Percentiles rank a stretch among this genome's conserved stretches.
phyloP scores from a whole-genome alignment of 495 filamentous ascomycete genomes.

The Amphirosellinia nigrospora region DNA sequence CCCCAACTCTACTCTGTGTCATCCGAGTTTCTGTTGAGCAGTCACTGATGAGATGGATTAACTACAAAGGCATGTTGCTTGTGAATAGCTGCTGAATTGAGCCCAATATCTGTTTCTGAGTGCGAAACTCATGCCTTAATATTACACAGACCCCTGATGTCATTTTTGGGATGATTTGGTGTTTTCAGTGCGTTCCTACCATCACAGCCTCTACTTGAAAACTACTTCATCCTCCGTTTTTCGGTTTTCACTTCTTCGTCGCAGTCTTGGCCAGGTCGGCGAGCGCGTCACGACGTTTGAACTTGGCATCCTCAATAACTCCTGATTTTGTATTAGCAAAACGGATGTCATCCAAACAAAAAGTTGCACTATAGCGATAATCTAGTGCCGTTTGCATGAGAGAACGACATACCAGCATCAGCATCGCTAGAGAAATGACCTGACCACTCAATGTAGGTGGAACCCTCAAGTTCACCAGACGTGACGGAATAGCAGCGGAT shows the following conservation, averaged over 20 bases:
- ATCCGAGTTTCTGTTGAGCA: not conserved
- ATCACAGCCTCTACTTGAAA: not conserved
- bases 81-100: not conserved
- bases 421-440: slow-evolving; percentile 72
- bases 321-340: slow-evolving; percentile 45
- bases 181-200: not conserved
- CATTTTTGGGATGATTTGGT: not conserved
- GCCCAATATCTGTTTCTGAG: not conserved
- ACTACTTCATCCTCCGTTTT: not conserved
- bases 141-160: not conserved
- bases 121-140: not conserved
- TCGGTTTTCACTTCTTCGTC: slow-evolving; percentile 47
- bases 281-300: slow-evolving; percentile 72
- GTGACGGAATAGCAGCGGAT: slow-evolving; percentile 66
- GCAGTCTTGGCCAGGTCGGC: slow-evolving; percentile 65
- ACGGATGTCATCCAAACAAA: slow-evolving; percentile 19
- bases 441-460: slow-evolving; percentile 68
- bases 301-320: slow-evolving; percentile 73
- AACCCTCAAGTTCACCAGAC: slow-evolving; percentile 62
- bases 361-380: not conserved
- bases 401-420: slow-evolving; percentile 61
- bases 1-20: not conserved
- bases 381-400: not conserved
- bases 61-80: not conserved
- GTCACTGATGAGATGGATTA: not conserved